phyloP scores from a whole-genome alignment of 495 filamentous ascomycete genomes.

The Hyaloscypha variabilis region DNA sequence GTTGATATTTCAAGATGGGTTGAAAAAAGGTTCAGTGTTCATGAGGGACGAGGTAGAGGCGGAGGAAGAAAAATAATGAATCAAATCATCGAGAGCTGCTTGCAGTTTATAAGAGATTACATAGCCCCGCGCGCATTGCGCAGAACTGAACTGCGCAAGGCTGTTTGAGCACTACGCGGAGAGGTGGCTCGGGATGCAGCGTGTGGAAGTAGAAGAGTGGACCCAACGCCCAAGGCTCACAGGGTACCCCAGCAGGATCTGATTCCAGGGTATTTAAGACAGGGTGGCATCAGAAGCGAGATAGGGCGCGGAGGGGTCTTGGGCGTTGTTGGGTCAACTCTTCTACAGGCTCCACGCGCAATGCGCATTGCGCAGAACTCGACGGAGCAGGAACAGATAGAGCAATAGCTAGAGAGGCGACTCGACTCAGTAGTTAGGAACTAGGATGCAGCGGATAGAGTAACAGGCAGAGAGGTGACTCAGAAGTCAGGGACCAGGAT shows the following conservation, averaged over 20 bases:
- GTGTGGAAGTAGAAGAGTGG: neutral
- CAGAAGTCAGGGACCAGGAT: constrained; percentile 1
- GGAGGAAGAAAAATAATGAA: neutral
- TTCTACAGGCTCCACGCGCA: no score
- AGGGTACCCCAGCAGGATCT: no score
- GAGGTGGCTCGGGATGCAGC: constrained; percentile 1
- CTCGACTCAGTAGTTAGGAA: constrained; percentile 2
- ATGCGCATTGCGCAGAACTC: constrained; percentile 1
- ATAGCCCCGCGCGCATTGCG: neutral
- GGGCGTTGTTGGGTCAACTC: no score
- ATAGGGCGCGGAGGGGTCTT: no score
- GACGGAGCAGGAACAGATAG: neutral
- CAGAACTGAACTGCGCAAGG: constrained; percentile 1
- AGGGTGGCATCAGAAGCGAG: no score
- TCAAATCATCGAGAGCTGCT: constrained; percentile 2
- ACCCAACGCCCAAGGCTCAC: no score
- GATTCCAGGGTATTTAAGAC: no score
- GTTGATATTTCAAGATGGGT: constrained; percentile 2
- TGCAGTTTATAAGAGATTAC: constrained; percentile 1
- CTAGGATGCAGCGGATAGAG: constrained; percentile 1
- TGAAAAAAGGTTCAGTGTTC: neutral
- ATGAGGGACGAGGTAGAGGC: constrained; percentile 1
- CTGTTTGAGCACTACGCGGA: constrained; percentile 1
- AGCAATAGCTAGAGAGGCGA: constrained; percentile 2
- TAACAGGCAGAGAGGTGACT: constrained; percentile 2